Evolutionary conservation across 148 eudicot species (phyloP).

Genomic region (Silene conica): DNA sequence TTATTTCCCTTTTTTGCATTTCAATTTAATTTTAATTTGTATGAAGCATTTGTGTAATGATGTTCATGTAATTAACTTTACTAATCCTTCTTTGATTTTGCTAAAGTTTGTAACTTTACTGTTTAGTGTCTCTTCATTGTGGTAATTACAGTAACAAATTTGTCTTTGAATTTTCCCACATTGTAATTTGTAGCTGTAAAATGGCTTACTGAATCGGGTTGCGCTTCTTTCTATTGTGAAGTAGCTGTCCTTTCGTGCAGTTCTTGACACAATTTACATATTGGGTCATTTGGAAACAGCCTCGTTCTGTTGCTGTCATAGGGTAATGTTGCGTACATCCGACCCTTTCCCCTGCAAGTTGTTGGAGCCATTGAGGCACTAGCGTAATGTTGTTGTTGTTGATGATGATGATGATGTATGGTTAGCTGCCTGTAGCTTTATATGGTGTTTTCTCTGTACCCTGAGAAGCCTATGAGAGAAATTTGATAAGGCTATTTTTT

Average conservation of each 20-base stretch:
- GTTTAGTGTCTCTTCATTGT: not conserved
- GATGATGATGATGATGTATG: no score
- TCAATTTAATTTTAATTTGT: not conserved
- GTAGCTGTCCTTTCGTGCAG: no score
- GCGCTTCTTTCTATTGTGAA: no score
- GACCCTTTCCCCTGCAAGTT: no score
- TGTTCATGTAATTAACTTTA: not conserved
- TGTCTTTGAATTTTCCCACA: not conserved
- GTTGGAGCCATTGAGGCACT: no score
- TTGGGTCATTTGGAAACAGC: no score
- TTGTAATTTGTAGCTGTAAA: not conserved
- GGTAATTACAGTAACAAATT: not conserved
- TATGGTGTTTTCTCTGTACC: not conserved
- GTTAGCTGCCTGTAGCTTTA: not conserved
- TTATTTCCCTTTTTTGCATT: not conserved
- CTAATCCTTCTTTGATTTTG: not conserved
- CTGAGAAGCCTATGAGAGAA: not conserved
- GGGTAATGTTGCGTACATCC: no score
- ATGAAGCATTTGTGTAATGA: not conserved
- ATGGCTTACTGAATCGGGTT: no score
- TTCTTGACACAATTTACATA: no score
- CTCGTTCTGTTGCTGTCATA: no score
- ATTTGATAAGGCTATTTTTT: conserved; percentile 7
- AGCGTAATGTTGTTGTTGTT: no score
- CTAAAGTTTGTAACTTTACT: not conserved